These are phyloP conservation scores for Aspergillus sergii DNA, from an alignment of 2,329 filamentous ascomycete genomes.

Conservation along the genomic window DNA sequence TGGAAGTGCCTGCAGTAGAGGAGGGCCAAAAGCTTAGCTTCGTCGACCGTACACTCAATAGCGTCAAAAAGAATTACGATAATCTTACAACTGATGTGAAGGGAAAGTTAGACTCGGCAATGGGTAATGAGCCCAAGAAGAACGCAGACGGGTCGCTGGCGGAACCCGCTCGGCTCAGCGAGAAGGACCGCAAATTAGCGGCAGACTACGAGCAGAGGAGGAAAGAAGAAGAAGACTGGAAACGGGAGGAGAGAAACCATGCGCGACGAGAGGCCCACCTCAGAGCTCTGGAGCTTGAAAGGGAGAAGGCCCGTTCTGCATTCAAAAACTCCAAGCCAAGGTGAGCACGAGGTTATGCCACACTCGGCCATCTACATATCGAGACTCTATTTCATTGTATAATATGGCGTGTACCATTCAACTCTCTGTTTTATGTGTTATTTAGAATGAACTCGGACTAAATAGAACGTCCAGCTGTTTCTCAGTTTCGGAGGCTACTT, in stretches of 20 bases:
- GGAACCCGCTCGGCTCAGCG: conserved; percentile 27
- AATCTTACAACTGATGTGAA: conserved; percentile 27
- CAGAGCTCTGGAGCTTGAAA: conserved; percentile 26
- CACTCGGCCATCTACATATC: conserved; percentile 6
- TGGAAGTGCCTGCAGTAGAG: conserved; percentile 7
- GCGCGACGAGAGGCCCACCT: conserved; percentile 32
- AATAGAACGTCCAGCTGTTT: conserved; percentile 9
- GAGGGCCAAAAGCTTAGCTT: conserved; percentile 23
- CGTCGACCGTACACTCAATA: conserved; percentile 41
- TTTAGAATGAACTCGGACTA: conserved; percentile 11
- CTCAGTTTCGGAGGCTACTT: neutral
- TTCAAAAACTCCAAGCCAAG: conserved; percentile 16
- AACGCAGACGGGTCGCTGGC: conserved; percentile 24
- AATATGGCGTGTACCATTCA: conserved; percentile 17
- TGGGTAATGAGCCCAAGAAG: conserved; percentile 24
- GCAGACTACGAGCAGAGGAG: conserved; percentile 33
- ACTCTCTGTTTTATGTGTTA: conserved; percentile 9
- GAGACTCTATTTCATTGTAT: conserved; percentile 17
- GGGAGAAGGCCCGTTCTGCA: conserved; percentile 26
- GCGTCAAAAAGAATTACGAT: conserved; percentile 29
- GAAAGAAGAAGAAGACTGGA: conserved; percentile 33
- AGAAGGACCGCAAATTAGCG: conserved; percentile 36
- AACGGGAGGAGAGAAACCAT: conserved; percentile 40
- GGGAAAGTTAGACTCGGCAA: conserved; percentile 24
- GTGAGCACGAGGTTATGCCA: conserved; percentile 13